Conservation (phyloP, 352 stramenopile genomes). For the Bremia lactucae region DNA sequence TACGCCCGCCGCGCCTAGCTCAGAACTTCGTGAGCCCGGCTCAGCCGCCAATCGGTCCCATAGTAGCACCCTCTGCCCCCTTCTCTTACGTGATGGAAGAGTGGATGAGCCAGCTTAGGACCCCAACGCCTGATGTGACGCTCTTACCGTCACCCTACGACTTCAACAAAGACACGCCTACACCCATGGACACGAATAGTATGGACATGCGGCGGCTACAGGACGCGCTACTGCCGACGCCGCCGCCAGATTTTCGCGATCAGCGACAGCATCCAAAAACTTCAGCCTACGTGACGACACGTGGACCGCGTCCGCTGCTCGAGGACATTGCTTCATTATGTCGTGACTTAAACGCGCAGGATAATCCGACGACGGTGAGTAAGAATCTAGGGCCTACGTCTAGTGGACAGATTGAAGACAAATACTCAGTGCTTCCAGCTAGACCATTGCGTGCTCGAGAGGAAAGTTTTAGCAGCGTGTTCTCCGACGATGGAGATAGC, state of each 20-base stretch:
- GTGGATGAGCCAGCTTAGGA: constrained; percentile 72
- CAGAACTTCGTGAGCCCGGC: constrained; percentile 14
- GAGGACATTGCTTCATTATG: constrained; percentile 76
- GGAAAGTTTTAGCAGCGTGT: constrained; percentile 21
- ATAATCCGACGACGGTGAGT: constrained; percentile 20
- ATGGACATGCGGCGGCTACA: constrained; percentile 67
- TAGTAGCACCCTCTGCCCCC: constrained; percentile 25
- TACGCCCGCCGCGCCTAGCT: constrained; percentile 11
- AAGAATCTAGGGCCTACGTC: constrained; percentile 15
- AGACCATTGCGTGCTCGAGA: constrained; percentile 19
- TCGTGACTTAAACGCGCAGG: constrained; percentile 64
- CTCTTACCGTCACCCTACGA: constrained; percentile 69
- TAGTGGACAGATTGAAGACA: constrained; percentile 17
- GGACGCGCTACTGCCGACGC: constrained; percentile 62
- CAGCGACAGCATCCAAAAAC: constrained; percentile 54
- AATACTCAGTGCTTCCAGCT: constrained; percentile 14
- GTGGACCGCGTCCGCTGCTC: constrained; percentile 40
- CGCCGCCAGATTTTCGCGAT: constrained; percentile 45
- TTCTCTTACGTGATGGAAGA: constrained; percentile 70
- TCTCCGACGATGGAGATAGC: constrained; percentile 22
- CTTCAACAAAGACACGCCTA: constrained; percentile 69
- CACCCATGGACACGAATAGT: constrained; percentile 48
- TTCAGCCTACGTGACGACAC: constrained; percentile 40
- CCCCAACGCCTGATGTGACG: constrained; percentile 68
- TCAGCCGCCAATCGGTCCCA: constrained; percentile 8